Evolutionary conservation across 140 eudicot genomes (phyloP).

Genomic region (Oenanthe javanica): DNA sequence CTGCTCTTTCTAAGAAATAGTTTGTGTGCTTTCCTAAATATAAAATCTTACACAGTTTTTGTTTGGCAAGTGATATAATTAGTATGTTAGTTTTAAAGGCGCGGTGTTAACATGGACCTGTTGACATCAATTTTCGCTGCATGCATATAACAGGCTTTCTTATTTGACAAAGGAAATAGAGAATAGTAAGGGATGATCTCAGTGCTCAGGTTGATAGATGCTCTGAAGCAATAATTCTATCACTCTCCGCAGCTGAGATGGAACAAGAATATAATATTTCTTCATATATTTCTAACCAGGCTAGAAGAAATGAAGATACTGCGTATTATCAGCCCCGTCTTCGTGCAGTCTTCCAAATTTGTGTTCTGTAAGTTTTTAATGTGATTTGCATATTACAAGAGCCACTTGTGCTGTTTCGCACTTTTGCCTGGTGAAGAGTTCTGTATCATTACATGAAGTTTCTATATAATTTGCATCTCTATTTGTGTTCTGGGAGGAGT

Average conservation of each 20-base stretch:
- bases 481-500: not conserved
- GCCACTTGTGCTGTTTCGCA: not conserved
- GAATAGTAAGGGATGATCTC: conserved; percentile 40
- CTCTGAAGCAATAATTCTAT: conserved; percentile 19
- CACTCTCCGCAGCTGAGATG: conserved; percentile 19
- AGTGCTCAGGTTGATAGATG: conserved; percentile 10
- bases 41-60: not conserved
- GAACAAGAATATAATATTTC: conserved; percentile 20
- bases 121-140: conserved; percentile 8
- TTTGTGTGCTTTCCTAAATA: not conserved
- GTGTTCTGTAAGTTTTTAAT: conserved; percentile 69
- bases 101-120: not conserved
- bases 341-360: conserved; percentile 71
- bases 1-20: conserved; percentile 4
- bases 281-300: conserved; percentile 21
- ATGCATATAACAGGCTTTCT: conserved; percentile 70
- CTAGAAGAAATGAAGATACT: conserved; percentile 44
- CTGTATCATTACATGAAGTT: not conserved
- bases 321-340: conserved; percentile 59
- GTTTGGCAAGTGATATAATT: not conserved
- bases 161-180: conserved; percentile 52
- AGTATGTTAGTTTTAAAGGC: not conserved
- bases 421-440: not conserved
- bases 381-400: not conserved
- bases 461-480: not conserved